These are phyloP conservation scores for Kodamaea restingae DNA, from an alignment of 805 yeast species.

Conservation along the genomic window DNA sequence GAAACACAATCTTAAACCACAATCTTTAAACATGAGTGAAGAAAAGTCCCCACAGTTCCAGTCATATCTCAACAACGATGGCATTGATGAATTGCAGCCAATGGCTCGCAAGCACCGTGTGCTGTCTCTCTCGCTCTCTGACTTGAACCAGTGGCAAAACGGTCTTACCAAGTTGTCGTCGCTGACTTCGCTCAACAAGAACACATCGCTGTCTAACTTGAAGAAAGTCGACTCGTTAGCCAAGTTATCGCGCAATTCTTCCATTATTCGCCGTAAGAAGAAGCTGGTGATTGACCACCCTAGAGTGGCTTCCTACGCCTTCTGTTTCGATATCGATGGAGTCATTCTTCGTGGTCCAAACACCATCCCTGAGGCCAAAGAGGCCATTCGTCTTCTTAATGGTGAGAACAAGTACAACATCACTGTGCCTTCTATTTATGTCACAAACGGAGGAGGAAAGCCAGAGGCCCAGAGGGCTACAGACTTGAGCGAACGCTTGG, in stretches of 20 bases:
- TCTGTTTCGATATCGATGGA: constrained; percentile 92
- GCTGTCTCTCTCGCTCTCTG: constrained; percentile 64
- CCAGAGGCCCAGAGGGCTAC: constrained; percentile 71
- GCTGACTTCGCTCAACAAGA: constrained; percentile 32
- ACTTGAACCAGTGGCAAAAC: constrained; percentile 59
- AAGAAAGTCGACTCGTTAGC: constrained; percentile 43
- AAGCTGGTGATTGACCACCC: constrained; percentile 59
- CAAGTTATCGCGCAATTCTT: constrained; percentile 44
- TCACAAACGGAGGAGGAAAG: constrained; percentile 91
- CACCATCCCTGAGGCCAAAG: constrained; percentile 74
- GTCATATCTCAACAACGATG: constrained; percentile 69
- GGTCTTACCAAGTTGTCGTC: constrained; percentile 40
- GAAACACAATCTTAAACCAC: neutral
- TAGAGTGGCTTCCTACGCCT: constrained; percentile 77
- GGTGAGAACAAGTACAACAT: constrained; percentile 77
- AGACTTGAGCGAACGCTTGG: constrained; percentile 62
- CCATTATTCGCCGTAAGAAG: constrained; percentile 44
- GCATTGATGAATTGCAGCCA: constrained; percentile 65
- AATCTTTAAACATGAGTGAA: constrained; percentile 7
- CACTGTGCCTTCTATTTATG: constrained; percentile 76
- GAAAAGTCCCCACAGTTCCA: constrained; percentile 22
- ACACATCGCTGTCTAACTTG: constrained; percentile 29
- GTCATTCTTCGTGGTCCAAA: constrained; percentile 82
- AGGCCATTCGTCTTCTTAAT: constrained; percentile 67
- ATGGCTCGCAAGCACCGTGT: constrained; percentile 58